phyloP scores from a whole-genome alignment of 805 yeast genomes.

The Ogataea nakhonphanomensis region DNA sequence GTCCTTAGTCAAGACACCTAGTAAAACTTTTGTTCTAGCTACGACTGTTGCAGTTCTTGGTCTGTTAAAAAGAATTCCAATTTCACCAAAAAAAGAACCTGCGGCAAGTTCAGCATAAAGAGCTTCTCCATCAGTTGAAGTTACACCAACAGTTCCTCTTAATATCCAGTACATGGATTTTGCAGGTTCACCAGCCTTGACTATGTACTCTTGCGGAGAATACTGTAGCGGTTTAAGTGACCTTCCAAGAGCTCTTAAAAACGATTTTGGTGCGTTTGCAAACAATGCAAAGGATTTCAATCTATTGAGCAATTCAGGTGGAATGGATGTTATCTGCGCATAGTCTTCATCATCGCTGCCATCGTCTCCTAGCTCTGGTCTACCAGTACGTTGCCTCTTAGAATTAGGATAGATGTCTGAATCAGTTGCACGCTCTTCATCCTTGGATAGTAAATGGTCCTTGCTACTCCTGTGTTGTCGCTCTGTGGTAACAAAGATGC shows the following conservation, averaged over 20 bases:
- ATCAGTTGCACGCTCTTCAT: background rate
- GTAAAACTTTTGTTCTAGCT: constrained; percentile 60
- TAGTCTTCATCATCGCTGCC: constrained; percentile 25
- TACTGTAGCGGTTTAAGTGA: constrained; percentile 56
- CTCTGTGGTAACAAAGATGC: constrained; percentile 1
- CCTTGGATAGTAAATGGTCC: background rate
- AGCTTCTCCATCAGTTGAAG: constrained; percentile 75
- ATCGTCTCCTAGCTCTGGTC: constrained; percentile 2
- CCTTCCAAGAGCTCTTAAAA: constrained; percentile 56
- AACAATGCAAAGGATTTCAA: constrained; percentile 62
- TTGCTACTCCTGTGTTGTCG: constrained; percentile 6
- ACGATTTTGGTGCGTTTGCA: constrained; percentile 62
- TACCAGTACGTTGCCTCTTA: background rate
- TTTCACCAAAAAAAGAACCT: constrained; percentile 77
- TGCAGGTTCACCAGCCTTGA: constrained; percentile 69
- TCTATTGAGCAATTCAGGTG: constrained; percentile 52
- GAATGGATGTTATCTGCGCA: constrained; percentile 33
- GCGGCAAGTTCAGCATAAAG: constrained; percentile 65
- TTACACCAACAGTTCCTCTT: constrained; percentile 72
- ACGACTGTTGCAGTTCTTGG: constrained; percentile 80
- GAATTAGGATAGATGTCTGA: background rate
- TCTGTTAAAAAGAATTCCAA: constrained; percentile 69
- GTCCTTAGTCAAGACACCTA: constrained; percentile 67
- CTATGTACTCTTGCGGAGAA: constrained; percentile 66
- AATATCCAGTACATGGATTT: constrained; percentile 78